Evolutionary conservation across 352 stramenopile genomes (phyloP), one percentile per base, ranked within the genome.

Genomic region (Phytophthora palmivora): DNA sequence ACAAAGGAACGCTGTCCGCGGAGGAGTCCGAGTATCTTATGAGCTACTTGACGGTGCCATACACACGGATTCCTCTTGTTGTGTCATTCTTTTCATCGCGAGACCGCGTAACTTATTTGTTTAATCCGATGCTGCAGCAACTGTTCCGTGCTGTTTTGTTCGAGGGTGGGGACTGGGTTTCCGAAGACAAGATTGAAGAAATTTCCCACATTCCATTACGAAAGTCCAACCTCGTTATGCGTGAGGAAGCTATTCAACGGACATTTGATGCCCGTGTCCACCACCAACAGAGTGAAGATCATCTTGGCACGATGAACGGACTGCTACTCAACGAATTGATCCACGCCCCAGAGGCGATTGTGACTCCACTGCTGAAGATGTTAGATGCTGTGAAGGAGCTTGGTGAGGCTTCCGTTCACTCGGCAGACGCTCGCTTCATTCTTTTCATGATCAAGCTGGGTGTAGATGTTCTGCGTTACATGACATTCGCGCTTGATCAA

Each of bases 1-100:
- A 99, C 72, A 93, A 96, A 42, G 88, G 96, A 41, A 97, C 97
- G 19, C 77, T 99, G n/a, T 96, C 91, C 11, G 87, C 94, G 18
- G 94, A 98, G 51, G 97, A 99, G 64, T 97, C 94, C 0, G 97
- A 99, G 75, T 96, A 98, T 10, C 92, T 99, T 52, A 90, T 99
- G 57, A 97, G 98, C 67, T 99, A 99, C 71, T 86, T 99, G 51
- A 99, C 98, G 5, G 98, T 98, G 8, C 98, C 98, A 26, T 99
- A 99, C 65, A 93, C 98, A 26, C 74, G 97, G 18, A 99, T 99
- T 63, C 98, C 98, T 30, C 84, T 99, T 5, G 88, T 99, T 26
- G 72, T 98, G 8, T 94, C 98, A 41, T 99, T 99, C 59, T 99
- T 99, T 57, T 89, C 97, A 6, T 96, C 87, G 11, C 75, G 89